These are phyloP conservation scores for Cercospora janseana DNA, from an alignment of 2,329 filamentous ascomycete genomes.

Conservation along the genomic window DNA sequence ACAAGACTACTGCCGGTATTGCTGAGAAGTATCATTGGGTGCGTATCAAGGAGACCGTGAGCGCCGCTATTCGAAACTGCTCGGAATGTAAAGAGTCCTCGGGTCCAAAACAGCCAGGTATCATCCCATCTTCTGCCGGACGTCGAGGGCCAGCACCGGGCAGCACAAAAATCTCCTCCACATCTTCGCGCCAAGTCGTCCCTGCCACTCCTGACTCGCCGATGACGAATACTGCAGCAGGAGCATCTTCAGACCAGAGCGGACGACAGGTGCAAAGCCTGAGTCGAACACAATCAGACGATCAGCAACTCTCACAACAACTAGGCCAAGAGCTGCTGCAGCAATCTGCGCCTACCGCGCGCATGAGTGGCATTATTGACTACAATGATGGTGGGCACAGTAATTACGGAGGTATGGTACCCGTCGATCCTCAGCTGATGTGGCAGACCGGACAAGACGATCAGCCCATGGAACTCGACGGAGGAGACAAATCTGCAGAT, in stretches of 20 bases:
- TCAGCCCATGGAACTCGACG: conserved; percentile 6
- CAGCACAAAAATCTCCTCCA: conserved; percentile 6
- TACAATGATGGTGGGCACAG: background rate
- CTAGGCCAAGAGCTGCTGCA: conserved; percentile 12
- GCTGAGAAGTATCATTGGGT: conserved; percentile 97
- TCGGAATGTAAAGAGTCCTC: conserved; percentile 78
- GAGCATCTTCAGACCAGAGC: conserved; percentile 5
- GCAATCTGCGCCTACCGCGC: conserved; percentile 22
- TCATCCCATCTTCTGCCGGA: conserved; percentile 1
- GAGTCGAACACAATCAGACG: background rate
- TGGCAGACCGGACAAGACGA: conserved; percentile 4
- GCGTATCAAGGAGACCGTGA: conserved; percentile 95
- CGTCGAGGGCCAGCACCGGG: conserved; percentile 15
- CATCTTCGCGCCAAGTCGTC: conserved; percentile 13
- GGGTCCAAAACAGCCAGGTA: conserved; percentile 35
- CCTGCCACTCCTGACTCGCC: conserved; percentile 20
- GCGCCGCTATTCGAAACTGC: conserved; percentile 89
- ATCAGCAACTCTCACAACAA: conserved; percentile 3
- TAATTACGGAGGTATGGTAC: conserved; percentile 3
- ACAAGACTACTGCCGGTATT: conserved; percentile 94
- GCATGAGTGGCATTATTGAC: conserved; percentile 34
- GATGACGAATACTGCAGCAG: conserved; percentile 7
- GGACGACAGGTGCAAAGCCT: background rate
- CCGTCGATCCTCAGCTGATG: conserved; percentile 13
- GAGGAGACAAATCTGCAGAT: background rate